phyloP scores from a whole-genome alignment of 495 filamentous ascomycete species.

The Glonium stellatum region DNA sequence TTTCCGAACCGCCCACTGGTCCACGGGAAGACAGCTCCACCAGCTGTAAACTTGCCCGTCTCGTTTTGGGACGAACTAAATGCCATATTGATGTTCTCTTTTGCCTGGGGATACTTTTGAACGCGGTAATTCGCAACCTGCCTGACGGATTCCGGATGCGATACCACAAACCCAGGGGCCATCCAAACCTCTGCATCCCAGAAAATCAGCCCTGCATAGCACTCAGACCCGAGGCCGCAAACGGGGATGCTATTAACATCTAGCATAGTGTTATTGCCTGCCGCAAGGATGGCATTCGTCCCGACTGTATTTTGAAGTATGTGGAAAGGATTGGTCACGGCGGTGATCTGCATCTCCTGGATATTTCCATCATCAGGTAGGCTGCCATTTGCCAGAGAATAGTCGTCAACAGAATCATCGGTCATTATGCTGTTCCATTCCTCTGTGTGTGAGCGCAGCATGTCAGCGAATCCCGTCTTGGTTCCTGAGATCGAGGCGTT shows the following conservation, averaged over 20 bases:
- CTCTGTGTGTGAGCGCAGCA: conserved; percentile 43
- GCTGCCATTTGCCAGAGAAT: conserved; percentile 51
- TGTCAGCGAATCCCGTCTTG: conserved; percentile 42
- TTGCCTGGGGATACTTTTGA: conserved; percentile 46
- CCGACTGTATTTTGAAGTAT: conserved; percentile 60
- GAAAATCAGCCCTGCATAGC: conserved; percentile 56
- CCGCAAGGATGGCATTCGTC: conserved; percentile 39
- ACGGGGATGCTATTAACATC: conserved; percentile 54
- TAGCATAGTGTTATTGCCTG: conserved; percentile 34
- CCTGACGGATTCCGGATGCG: conserved; percentile 51
- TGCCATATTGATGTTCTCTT: conserved; percentile 34
- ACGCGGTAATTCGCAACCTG: conserved; percentile 54
- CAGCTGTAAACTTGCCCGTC: conserved; percentile 42
- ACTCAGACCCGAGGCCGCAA: conserved; percentile 55
- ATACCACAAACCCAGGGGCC: conserved; percentile 55
- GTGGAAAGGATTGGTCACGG: conserved; percentile 62
- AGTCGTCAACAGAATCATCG: conserved; percentile 55
- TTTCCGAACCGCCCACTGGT: conserved; percentile 59
- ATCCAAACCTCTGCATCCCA: conserved; percentile 64
- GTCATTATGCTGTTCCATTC: conserved; percentile 53
- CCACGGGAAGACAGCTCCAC: conserved; percentile 56
- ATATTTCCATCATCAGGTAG: conserved; percentile 55
- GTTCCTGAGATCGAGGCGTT: conserved; percentile 41
- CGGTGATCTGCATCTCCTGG: conserved; percentile 54
- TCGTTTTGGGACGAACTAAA: conserved; percentile 42